phyloP scores from a whole-genome alignment of 2,329 filamentous ascomycete species.

The Calonectria naviculata region DNA sequence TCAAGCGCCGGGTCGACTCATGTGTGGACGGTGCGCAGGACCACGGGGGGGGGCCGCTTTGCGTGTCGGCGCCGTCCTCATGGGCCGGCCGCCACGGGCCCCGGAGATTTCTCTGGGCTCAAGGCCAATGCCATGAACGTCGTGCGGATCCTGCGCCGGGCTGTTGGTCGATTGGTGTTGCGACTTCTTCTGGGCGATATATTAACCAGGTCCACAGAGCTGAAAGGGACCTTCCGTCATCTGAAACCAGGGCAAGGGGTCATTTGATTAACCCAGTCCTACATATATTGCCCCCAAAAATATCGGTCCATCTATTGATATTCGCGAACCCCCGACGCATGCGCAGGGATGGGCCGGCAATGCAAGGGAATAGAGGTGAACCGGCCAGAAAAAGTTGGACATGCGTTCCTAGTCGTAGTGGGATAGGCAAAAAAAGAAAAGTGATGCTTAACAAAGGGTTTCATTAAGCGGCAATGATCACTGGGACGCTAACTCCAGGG shows the following conservation, averaged over 20 bases:
- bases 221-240: neutral
- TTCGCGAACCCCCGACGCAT: neutral
- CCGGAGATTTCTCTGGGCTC: neutral
- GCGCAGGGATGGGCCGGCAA: neutral
- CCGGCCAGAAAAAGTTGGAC: neutral
- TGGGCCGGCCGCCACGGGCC: neutral
- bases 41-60: neutral
- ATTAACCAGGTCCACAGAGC: neutral
- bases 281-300: neutral
- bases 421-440: neutral
- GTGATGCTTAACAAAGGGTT: neutral
- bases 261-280: neutral
- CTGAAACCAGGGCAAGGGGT: neutral
- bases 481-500: neutral
- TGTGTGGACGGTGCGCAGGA: neutral
- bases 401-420: neutral
- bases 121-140: neutral
- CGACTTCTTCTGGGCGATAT: neutral
- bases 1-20: neutral
- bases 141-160: neutral
- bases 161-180: neutral
- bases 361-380: neutral
- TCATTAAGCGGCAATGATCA: neutral
- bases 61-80: neutral
- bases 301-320: neutral